phyloP scores from a whole-genome alignment of 352 stramenopile genomes.

The Globisporangium rhizosaccharum region DNA sequence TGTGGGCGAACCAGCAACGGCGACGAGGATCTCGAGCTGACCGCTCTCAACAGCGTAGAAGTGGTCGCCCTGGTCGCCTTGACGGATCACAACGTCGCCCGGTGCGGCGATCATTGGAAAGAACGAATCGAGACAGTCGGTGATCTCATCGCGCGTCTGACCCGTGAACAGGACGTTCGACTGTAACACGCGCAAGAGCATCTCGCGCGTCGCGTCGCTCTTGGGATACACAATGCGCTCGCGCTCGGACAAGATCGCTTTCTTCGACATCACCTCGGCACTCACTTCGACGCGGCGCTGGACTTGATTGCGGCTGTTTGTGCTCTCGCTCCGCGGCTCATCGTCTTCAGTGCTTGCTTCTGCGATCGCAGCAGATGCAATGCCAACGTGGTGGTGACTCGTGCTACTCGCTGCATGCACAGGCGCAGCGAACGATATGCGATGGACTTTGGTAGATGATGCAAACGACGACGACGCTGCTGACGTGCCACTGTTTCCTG shows the following conservation, averaged over 20 bases:
- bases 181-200: constrained; percentile 59
- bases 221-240: constrained; percentile 63
- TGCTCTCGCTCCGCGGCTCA: background rate
- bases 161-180: constrained; percentile 76
- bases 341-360: background rate
- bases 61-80: constrained; percentile 71
- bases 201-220: constrained; percentile 39
- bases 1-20: constrained; percentile 34
- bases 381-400: constrained; percentile 1
- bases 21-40: constrained; percentile 67
- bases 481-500: background rate
- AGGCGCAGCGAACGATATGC: constrained; percentile 15
- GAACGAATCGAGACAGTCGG: constrained; percentile 73
- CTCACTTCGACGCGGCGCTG: constrained; percentile 67
- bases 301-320: constrained; percentile 11
- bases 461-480: background rate
- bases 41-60: constrained; percentile 69
- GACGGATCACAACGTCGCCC: constrained; percentile 50
- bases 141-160: constrained; percentile 42
- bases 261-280: constrained; percentile 72
- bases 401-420: constrained; percentile 12
- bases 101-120: constrained; percentile 43
- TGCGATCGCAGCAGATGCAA: background rate
- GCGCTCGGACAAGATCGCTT: constrained; percentile 46
- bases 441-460: constrained; percentile 9